Conservation (phyloP, 2,329 filamentous ascomycete species). For the Hysterium pulicare region DNA sequence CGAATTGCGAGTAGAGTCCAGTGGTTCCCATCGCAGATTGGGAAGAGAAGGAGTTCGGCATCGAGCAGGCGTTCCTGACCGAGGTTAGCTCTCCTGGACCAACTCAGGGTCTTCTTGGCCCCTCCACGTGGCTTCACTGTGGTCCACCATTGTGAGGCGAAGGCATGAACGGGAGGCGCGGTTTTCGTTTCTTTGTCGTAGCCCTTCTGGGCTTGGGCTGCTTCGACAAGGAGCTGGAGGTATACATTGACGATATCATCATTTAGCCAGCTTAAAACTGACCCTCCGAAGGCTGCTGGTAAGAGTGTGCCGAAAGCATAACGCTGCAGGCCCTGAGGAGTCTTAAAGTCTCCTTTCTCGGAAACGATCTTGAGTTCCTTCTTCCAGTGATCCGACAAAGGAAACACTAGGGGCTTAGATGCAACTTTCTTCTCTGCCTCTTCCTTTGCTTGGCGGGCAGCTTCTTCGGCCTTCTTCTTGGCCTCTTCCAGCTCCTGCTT, state of each 20-base stretch:
- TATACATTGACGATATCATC: constrained; percentile 71
- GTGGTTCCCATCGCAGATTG: constrained; percentile 61
- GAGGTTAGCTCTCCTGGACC: constrained; percentile 41
- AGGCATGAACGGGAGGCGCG: constrained; percentile 59
- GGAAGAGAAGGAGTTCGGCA: constrained; percentile 67
- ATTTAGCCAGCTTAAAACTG: constrained; percentile 65
- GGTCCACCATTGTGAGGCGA: constrained; percentile 65
- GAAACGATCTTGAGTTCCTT: neutral
- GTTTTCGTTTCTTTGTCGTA: constrained; percentile 52
- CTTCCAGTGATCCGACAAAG: neutral
- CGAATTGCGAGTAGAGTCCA: constrained; percentile 71
- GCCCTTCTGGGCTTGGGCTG: constrained; percentile 56
- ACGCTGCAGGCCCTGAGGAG: neutral
- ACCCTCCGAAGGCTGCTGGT: constrained; percentile 27
- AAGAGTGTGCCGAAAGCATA: constrained; percentile 63
- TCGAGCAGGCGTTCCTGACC: constrained; percentile 55
- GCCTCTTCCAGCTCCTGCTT: neutral
- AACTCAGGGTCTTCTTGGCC: constrained; percentile 33
- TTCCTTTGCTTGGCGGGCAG: neutral
- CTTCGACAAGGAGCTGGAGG: constrained; percentile 58
- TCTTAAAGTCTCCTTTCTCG: neutral
- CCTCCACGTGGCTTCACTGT: constrained; percentile 48
- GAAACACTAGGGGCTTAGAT: neutral
- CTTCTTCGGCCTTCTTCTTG: neutral
- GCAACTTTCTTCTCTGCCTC: neutral